Evolutionary conservation across 2,329 filamentous ascomycete species (phyloP).

Genomic region (Exserohilum rostratum): DNA sequence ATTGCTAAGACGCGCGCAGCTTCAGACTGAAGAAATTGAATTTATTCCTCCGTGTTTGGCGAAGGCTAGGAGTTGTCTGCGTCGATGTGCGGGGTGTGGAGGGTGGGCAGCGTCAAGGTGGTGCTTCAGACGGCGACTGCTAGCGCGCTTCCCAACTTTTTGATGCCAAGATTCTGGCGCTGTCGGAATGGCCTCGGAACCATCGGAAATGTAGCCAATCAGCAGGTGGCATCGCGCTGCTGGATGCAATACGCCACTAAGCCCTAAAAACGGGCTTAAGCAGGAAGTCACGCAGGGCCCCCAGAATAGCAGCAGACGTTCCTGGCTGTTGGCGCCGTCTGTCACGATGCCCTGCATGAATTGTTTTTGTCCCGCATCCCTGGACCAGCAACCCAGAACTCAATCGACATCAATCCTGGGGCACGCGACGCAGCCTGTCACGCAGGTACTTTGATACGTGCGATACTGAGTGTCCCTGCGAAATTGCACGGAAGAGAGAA

Average conservation of each 20-base stretch:
- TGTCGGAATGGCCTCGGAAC: neutral
- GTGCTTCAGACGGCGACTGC: constrained; percentile 8
- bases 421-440: neutral
- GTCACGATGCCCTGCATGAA: constrained; percentile 11
- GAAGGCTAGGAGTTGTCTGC: neutral
- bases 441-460: neutral
- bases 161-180: constrained; percentile 7
- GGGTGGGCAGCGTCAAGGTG: neutral
- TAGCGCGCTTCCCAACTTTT: constrained; percentile 13
- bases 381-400: constrained; percentile 6
- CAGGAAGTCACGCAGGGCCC: constrained; percentile 7
- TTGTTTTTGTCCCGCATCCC: constrained; percentile 9
- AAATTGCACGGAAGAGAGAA: neutral
- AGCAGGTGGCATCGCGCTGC: neutral
- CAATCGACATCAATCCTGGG: constrained; percentile 8
- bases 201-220: neutral
- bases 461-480: neutral
- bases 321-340: constrained; percentile 2
- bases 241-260: neutral
- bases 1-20: too few relatives aligned
- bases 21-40: neutral
- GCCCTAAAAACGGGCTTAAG: neutral
- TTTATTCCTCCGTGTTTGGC: neutral
- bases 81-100: neutral
- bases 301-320: constrained; percentile 13